A percentile compares a stretch with the other conserved stretches of the same genome.
phyloP scores from a whole-genome alignment of 2,329 filamentous ascomycete species.

The Pestalotiopsis sp. region DNA sequence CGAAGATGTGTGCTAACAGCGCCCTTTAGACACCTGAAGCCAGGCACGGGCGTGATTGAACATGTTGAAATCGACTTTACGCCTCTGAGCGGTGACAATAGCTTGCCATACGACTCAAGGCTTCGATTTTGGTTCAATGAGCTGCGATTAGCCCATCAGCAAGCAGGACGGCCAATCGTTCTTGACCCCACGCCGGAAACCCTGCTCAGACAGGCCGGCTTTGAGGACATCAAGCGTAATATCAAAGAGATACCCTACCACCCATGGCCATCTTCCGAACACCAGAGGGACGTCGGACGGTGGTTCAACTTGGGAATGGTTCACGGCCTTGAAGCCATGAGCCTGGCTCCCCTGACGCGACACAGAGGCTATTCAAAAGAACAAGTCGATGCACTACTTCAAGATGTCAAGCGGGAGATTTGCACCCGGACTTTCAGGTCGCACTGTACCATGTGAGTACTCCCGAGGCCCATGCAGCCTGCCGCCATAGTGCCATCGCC shows the following conservation, averaged over 20 bases:
- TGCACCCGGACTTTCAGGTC: slow-evolving; percentile 68
- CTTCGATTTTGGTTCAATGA: slow-evolving; percentile 71
- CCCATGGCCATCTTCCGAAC: slow-evolving; percentile 68
- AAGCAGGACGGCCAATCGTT: slow-evolving; percentile 67
- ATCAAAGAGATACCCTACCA: slow-evolving; percentile 73
- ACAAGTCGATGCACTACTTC: slow-evolving; percentile 66
- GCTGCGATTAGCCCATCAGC: slow-evolving; percentile 69
- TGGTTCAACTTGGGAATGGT: slow-evolving; percentile 85
- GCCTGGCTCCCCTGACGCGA: slow-evolving; percentile 72
- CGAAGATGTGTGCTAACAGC: slow-evolving; percentile 21
- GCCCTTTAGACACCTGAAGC: slow-evolving; percentile 70
- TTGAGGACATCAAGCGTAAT: slow-evolving; percentile 76
- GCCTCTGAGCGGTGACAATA: slow-evolving; percentile 71
- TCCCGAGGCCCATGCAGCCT: slow-evolving; percentile 3
- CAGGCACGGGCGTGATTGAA: slow-evolving; percentile 76
- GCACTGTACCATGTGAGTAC: slow-evolving; percentile 77
- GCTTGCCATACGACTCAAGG: slow-evolving; percentile 58
- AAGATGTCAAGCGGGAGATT: slow-evolving; percentile 68
- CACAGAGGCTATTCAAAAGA: slow-evolving; percentile 61
- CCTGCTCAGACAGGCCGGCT: slow-evolving; percentile 71
- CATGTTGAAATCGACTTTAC: slow-evolving; percentile 88
- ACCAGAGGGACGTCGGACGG: slow-evolving; percentile 69
- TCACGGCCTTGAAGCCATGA: slow-evolving; percentile 73
- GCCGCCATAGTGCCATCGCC: background rate
- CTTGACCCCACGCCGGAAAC: slow-evolving; percentile 55